phyloP scores from a whole-genome alignment of 306 rosid genomes.

The Benincasa hispida region DNA sequence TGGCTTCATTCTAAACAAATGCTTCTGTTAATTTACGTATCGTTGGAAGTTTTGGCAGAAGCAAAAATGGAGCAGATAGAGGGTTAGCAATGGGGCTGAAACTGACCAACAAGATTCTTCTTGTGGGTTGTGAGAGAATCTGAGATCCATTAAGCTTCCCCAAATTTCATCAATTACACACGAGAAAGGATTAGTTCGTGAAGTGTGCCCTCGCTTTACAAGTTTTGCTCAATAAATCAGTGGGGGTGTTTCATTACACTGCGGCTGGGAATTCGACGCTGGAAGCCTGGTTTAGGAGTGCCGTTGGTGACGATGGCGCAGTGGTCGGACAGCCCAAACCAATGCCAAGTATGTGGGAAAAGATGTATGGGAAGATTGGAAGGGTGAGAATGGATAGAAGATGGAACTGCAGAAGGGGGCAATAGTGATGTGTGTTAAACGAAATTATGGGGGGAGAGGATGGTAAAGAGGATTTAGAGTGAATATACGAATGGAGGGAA shows the following conservation, averaged over 20 bases:
- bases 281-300: conserved; percentile 13
- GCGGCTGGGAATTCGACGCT: conserved; percentile 26
- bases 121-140: conserved; percentile 8
- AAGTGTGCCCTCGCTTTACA: conserved; percentile 11
- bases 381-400: conserved; percentile 10
- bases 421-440: background rate
- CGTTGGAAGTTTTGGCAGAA: background rate
- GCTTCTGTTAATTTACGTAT: background rate
- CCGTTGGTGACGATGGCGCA: conserved; percentile 17
- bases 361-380: conserved; percentile 18
- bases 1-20: conserved; percentile 8
- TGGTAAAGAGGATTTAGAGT: background rate
- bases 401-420: conserved; percentile 4
- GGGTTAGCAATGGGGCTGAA: background rate
- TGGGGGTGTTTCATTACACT: conserved; percentile 24
- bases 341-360: conserved; percentile 14
- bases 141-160: background rate
- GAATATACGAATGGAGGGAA: background rate
- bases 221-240: conserved; percentile 10
- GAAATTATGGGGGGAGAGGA: conserved; percentile 11
- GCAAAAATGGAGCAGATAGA: background rate
- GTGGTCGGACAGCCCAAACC: conserved; percentile 24
- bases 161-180: background rate
- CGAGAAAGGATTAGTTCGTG: background rate
- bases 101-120: background rate